Conservation (phyloP, 2,329 filamentous ascomycete species). For the Monosporascus sp. region DNA sequence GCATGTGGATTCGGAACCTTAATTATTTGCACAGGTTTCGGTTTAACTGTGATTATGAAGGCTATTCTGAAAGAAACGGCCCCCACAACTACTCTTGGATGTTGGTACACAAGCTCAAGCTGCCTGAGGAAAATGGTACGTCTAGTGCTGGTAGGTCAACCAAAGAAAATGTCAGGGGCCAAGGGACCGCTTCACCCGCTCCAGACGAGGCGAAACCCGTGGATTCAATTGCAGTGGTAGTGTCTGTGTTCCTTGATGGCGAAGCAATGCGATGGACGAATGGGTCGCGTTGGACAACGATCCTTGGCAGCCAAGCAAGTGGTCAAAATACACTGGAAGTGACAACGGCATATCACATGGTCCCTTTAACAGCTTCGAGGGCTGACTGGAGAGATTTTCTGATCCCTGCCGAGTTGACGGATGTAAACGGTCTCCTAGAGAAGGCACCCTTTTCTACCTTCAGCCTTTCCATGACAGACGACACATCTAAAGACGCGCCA, state of each 20-base stretch:
- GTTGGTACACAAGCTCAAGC: too few species aligned
- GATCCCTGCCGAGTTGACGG: background rate
- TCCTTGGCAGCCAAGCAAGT: background rate
- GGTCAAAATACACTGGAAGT: background rate
- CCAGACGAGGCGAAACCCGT: too few species aligned
- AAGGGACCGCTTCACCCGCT: too few species aligned
- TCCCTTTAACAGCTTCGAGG: background rate
- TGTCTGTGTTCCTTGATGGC: constrained; percentile 2
- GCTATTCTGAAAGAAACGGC: background rate
- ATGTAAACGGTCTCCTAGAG: background rate
- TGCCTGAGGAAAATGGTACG: too few species aligned
- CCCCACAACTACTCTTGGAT: too few species aligned
- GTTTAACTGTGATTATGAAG: constrained; percentile 1
- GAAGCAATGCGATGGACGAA: background rate
- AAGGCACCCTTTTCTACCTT: background rate
- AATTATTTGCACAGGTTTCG: background rate
- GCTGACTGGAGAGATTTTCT: constrained; percentile 1
- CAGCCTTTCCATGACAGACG: background rate
- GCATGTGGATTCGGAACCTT: constrained; percentile 3
- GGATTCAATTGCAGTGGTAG: constrained; percentile 1
- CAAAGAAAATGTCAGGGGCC: too few species aligned
- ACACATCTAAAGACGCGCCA: background rate
- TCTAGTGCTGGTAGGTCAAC: too few species aligned
- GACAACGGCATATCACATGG: constrained; percentile 1
- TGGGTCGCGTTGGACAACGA: background rate